phyloP scores from a whole-genome alignment of 1,284 basidiomycete species.

The Apiotrichum gracile region DNA sequence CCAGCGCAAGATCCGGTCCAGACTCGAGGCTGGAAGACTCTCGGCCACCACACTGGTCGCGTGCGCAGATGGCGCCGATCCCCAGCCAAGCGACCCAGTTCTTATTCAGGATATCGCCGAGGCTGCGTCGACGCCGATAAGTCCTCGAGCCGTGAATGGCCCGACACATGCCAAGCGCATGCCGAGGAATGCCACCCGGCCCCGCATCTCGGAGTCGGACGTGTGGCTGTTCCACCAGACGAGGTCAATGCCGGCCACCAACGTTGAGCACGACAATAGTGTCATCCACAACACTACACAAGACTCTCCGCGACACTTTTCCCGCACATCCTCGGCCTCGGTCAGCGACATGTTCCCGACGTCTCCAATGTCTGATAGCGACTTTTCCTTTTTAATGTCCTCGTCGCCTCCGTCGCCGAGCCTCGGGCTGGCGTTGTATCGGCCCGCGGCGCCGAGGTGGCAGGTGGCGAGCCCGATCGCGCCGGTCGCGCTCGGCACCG shows the following conservation, averaged over 20 bases:
- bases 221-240: background rate
- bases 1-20: too few species aligned
- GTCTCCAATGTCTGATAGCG: background rate
- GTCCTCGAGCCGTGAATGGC: background rate
- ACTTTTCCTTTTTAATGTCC: background rate
- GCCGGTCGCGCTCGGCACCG: background rate
- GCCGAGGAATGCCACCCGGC: background rate
- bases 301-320: background rate
- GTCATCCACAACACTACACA: background rate
- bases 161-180: background rate
- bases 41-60: background rate
- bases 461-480: background rate
- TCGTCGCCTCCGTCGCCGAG: background rate
- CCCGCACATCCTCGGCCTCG: slow-evolving; percentile 1
- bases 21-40: too few species aligned
- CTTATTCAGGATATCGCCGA: too few species aligned
- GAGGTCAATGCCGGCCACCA: background rate
- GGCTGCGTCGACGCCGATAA: background rate
- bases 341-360: background rate
- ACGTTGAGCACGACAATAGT: background rate
- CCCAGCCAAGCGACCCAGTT: too few species aligned
- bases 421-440: background rate
- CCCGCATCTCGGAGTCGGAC: background rate
- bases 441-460: background rate
- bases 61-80: too few species aligned